phyloP scores from a whole-genome alignment of 1,284 basidiomycete species.

The Pulchroboletus neoregius region DNA sequence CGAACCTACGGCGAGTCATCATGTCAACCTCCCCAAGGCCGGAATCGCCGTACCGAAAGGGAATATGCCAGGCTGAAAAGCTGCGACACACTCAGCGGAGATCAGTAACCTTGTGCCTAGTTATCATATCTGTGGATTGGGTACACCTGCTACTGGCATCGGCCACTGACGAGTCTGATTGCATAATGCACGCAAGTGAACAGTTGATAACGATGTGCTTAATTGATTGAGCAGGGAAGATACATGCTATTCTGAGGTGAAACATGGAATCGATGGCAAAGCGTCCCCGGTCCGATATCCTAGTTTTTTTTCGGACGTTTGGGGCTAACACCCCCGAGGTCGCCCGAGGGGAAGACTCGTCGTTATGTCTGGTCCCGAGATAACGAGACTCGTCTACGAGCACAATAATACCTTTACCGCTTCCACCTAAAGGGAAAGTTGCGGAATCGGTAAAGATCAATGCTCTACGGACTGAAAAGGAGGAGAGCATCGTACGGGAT shows the following conservation, averaged over 20 bases:
- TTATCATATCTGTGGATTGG: too few relatives aligned
- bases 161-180: too few relatives aligned
- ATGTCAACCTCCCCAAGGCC: too few relatives aligned
- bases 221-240: neutral
- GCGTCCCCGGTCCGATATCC: neutral
- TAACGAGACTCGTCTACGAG: neutral
- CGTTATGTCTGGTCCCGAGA: neutral
- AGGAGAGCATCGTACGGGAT: constrained; percentile 33
- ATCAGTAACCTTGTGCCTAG: too few relatives aligned
- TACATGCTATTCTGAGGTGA: neutral
- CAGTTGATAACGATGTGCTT: neutral
- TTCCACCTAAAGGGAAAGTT: constrained; percentile 9
- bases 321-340: neutral
- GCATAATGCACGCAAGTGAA: neutral
- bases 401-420: constrained; percentile 1
- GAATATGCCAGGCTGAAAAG: too few relatives aligned
- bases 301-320: neutral
- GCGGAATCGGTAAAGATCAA: constrained; percentile 13
- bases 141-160: too few relatives aligned
- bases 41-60: too few relatives aligned
- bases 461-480: constrained; percentile 20
- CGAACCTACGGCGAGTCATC: too few relatives aligned
- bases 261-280: neutral
- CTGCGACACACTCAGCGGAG: too few relatives aligned
- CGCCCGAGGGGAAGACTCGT: neutral